These are phyloP conservation scores for Tylopilus sp. DNA, from an alignment of 768 basidiomycete species.

Conservation along the genomic window DNA sequence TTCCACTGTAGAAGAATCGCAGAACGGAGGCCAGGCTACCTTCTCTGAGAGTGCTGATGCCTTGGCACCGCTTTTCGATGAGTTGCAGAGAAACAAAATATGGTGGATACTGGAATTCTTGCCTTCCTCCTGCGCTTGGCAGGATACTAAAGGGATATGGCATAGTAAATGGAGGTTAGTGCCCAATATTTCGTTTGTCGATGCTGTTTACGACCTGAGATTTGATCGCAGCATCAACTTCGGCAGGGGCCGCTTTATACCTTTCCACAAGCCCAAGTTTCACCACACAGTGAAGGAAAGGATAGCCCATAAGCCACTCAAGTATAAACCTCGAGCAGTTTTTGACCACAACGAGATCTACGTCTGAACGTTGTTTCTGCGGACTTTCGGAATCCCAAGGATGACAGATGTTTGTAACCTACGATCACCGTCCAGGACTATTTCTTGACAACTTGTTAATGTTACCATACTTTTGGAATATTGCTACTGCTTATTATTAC, in stretches of 20 bases:
- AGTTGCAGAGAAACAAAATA: conserved; percentile 36
- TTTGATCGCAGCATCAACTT: conserved; percentile 36
- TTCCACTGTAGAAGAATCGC: background rate
- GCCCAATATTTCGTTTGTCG: background rate
- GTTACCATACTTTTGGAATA: background rate
- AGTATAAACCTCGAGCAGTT: conserved; percentile 57
- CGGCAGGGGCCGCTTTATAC: conserved; percentile 54
- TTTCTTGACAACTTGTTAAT: background rate
- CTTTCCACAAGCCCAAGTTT: conserved; percentile 47
- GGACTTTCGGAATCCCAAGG: background rate
- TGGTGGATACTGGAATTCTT: conserved; percentile 80
- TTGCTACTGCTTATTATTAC: background rate
- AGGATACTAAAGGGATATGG: conserved; percentile 55
- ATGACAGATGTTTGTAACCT: background rate
- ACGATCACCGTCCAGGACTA: background rate
- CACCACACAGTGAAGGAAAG: conserved; percentile 63
- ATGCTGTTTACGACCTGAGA: conserved; percentile 1
- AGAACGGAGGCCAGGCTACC: background rate
- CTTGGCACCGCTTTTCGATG: conserved; percentile 53
- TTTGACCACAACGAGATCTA: conserved; percentile 48
- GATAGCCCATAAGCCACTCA: conserved; percentile 42
- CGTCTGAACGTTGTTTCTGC: conserved; percentile 24
- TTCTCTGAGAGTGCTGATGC: conserved; percentile 26
- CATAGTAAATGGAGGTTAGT: conserved; percentile 53
- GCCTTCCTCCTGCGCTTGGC: conserved; percentile 51